phyloP scores from a whole-genome alignment of 2,329 filamentous ascomycete genomes.

The Mollisia scopiformis region DNA sequence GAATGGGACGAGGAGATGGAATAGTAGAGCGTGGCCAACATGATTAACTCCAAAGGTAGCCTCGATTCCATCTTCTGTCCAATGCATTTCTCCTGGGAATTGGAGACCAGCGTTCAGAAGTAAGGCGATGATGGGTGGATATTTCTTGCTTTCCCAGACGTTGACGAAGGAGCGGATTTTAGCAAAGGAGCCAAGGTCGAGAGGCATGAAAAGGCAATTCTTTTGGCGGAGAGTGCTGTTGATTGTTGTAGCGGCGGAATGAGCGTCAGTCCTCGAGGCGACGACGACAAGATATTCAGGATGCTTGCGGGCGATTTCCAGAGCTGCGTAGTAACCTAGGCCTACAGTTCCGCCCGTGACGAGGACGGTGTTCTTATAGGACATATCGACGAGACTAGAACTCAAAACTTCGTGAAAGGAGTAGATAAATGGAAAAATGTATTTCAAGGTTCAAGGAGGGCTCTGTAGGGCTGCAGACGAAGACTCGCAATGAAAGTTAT shows the following conservation, averaged over 20 bases:
- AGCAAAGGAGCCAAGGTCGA: conserved; percentile 46
- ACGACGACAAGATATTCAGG: conserved; percentile 47
- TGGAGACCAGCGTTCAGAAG: conserved; percentile 53
- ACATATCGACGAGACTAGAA: conserved; percentile 18
- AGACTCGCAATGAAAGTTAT: too few relatives aligned
- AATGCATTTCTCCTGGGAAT: conserved; percentile 40
- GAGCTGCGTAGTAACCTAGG: conserved; percentile 47
- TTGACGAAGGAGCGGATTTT: conserved; percentile 46
- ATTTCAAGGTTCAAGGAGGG: not conserved
- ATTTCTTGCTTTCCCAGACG: conserved; percentile 38
- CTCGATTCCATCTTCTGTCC: conserved; percentile 48
- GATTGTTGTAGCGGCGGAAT: conserved; percentile 45
- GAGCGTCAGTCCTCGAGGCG: conserved; percentile 45
- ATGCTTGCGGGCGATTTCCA: conserved; percentile 43
- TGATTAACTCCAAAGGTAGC: conserved; percentile 52
- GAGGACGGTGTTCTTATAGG: conserved; percentile 36
- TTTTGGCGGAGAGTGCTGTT: conserved; percentile 44
- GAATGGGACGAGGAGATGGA: conserved; percentile 47
- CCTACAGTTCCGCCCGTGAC: conserved; percentile 50
- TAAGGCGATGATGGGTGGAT: conserved; percentile 47
- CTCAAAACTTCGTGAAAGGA: too few relatives aligned
- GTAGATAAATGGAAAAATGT: not conserved
- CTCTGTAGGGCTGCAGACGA: too few relatives aligned
- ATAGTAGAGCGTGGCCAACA: conserved; percentile 53
- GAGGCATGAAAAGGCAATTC: conserved; percentile 45